A percentile compares a stretch with the other conserved stretches of the same genome.
Conservation (phyloP, 1,284 basidiomycete species). For the Apiotrichum sp. region DNA sequence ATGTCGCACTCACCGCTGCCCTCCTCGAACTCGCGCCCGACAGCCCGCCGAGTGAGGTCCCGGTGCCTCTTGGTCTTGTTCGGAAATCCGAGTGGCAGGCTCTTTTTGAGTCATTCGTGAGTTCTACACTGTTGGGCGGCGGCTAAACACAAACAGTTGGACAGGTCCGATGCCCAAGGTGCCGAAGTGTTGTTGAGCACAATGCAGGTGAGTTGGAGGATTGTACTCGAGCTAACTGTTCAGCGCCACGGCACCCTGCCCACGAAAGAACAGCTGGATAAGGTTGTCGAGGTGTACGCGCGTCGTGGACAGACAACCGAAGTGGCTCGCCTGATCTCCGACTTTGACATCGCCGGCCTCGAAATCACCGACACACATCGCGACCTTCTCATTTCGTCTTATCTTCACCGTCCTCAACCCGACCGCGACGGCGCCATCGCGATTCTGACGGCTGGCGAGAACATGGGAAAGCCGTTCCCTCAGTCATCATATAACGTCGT, state of each 20-base stretch:
- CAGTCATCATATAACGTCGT: constrained; percentile 45
- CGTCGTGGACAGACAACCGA: constrained; percentile 19
- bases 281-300: constrained; percentile 22
- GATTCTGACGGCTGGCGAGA: constrained; percentile 41
- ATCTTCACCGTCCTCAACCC: constrained; percentile 20
- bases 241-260: constrained; percentile 15
- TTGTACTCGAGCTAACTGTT: too few relatives aligned
- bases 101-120: constrained; percentile 35
- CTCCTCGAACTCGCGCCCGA: constrained; percentile 5
- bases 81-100: constrained; percentile 33
- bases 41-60: constrained; percentile 1
- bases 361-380: constrained; percentile 20
- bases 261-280: constrained; percentile 7
- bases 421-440: constrained; percentile 36
- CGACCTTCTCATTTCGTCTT: constrained; percentile 28
- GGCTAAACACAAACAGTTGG: not conserved
- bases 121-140: not conserved
- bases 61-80: constrained; percentile 32
- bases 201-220: constrained; percentile 9
- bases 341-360: constrained; percentile 21
- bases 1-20: constrained; percentile 15
- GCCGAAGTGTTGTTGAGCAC: constrained; percentile 16
- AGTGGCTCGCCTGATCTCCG: constrained; percentile 18
- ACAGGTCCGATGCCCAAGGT: constrained; percentile 7
- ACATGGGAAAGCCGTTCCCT: constrained; percentile 37